Percentiles rank a stretch among this genome's conserved stretches.
Evolutionary conservation across 768 basidiomycete genomes (phyloP).

Genomic region (Chalciporus chontae): DNA sequence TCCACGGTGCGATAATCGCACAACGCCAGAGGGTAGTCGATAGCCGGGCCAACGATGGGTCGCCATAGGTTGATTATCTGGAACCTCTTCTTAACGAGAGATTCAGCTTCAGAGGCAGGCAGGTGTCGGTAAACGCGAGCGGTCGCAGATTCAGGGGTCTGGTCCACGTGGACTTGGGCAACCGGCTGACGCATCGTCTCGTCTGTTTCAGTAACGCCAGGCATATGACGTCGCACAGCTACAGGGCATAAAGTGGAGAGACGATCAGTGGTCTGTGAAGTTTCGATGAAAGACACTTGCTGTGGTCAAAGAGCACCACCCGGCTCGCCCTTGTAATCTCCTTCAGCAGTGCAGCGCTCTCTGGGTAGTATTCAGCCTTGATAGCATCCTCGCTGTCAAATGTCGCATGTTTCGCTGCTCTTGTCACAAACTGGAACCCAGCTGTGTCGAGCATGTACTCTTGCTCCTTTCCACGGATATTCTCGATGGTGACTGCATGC

Average conservation of each 20-base stretch:
- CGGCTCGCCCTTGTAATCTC: constrained; percentile 35
- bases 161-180: constrained; percentile 42
- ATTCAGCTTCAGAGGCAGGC: constrained; percentile 37
- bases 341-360: constrained; percentile 37
- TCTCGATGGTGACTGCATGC: constrained; percentile 23
- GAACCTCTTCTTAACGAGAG: constrained; percentile 41
- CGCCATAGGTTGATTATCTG: constrained; percentile 57
- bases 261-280: no score
- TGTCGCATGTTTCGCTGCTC: constrained; percentile 20
- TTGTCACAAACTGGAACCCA: constrained; percentile 34
- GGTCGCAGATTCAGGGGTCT: constrained; percentile 38
- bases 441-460: constrained; percentile 30
- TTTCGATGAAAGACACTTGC: no score
- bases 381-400: constrained; percentile 37
- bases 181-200: constrained; percentile 43
- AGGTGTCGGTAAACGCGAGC: constrained; percentile 44
- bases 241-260: no score
- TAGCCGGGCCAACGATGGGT: constrained; percentile 42
- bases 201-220: constrained; percentile 34
- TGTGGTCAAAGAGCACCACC: constrained; percentile 42
- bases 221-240: constrained; percentile 40
- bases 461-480: constrained; percentile 35
- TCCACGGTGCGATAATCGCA: constrained; percentile 47
- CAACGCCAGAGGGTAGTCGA: constrained; percentile 46
- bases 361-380: constrained; percentile 37